Evolutionary conservation across 2,329 filamentous ascomycete genomes (phyloP).

Genomic region (Knufia petricola): DNA sequence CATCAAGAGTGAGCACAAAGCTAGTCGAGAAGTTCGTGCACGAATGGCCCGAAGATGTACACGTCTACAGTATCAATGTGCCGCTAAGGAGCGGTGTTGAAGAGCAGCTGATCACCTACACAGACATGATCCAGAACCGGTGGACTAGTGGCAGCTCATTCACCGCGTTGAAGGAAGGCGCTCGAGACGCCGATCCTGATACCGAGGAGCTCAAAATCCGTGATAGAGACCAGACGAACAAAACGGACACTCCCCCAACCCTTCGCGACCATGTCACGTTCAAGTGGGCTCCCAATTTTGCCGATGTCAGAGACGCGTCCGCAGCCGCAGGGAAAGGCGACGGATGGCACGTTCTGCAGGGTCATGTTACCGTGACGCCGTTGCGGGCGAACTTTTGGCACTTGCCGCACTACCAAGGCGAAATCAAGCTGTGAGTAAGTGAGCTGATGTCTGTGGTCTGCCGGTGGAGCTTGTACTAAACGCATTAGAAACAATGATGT

Average conservation of each 20-base stretch:
- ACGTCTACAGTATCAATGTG: conserved; percentile 87
- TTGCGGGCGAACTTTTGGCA: conserved; percentile 91
- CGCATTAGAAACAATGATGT: conserved; percentile 10
- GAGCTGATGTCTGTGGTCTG: background rate
- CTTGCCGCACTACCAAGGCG: conserved; percentile 53
- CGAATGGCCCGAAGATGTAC: conserved; percentile 64
- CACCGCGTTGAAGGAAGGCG: conserved; percentile 59
- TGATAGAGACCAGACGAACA: conserved; percentile 45
- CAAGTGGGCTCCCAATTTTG: conserved; percentile 84
- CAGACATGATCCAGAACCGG: conserved; percentile 79
- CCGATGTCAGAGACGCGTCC: conserved; percentile 81
- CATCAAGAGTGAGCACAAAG: conserved; percentile 61
- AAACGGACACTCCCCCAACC: conserved; percentile 18
- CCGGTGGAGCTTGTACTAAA: background rate
- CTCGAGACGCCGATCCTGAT: conserved; percentile 49
- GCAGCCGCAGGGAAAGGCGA: conserved; percentile 70
- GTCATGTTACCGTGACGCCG: conserved; percentile 80
- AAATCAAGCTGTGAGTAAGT: conserved; percentile 73
- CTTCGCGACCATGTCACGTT: conserved; percentile 73
- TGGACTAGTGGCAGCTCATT: conserved; percentile 84
- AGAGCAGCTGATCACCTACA: conserved; percentile 64
- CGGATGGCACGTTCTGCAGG: conserved; percentile 84
- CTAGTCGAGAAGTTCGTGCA: conserved; percentile 69
- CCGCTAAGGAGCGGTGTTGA: conserved; percentile 71
- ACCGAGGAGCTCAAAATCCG: conserved; percentile 67